phyloP scores from a whole-genome alignment of 805 yeast species.

The Candida saitoana region DNA sequence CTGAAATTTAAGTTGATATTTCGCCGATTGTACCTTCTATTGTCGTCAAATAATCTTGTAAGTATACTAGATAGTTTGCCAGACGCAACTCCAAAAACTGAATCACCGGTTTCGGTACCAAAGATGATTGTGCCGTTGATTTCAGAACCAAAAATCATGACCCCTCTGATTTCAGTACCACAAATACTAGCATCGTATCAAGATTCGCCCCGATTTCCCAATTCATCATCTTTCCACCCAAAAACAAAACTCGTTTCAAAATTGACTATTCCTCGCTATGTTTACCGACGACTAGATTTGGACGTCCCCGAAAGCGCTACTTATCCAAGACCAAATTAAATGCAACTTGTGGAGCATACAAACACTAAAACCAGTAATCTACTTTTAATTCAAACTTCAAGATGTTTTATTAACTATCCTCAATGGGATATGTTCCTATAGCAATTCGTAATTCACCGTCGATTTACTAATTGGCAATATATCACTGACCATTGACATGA shows the following conservation, averaged over 20 bases:
- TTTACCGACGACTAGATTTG: constrained; percentile 13
- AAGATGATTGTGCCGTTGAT: too few relatives aligned
- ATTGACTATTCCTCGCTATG: constrained; percentile 12
- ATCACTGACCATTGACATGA: too few relatives aligned
- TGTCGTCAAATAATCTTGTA: not conserved
- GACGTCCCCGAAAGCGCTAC: not conserved
- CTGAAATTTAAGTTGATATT: too few relatives aligned
- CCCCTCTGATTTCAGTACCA: too few relatives aligned
- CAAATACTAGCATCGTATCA: not conserved
- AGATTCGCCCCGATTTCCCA: not conserved
- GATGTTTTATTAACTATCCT: too few relatives aligned
- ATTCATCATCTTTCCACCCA: not conserved
- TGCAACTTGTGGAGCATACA: too few relatives aligned
- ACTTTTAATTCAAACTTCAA: too few relatives aligned
- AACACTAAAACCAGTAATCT: too few relatives aligned
- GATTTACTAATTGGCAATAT: too few relatives aligned
- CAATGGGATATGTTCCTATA: too few relatives aligned
- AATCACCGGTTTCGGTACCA: not conserved
- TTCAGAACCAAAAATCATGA: too few relatives aligned
- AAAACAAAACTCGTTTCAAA: constrained; percentile 2
- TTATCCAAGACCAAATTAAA: not conserved
- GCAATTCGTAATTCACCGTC: too few relatives aligned
- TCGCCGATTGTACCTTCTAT: not conserved
- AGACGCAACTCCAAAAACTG: not conserved
- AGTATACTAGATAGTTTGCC: not conserved